A percentile compares a stretch with the other conserved stretches of the same genome.
phyloP scores from a whole-genome alignment of 768 basidiomycete genomes.

The Candolleomyces aberdarensis region DNA sequence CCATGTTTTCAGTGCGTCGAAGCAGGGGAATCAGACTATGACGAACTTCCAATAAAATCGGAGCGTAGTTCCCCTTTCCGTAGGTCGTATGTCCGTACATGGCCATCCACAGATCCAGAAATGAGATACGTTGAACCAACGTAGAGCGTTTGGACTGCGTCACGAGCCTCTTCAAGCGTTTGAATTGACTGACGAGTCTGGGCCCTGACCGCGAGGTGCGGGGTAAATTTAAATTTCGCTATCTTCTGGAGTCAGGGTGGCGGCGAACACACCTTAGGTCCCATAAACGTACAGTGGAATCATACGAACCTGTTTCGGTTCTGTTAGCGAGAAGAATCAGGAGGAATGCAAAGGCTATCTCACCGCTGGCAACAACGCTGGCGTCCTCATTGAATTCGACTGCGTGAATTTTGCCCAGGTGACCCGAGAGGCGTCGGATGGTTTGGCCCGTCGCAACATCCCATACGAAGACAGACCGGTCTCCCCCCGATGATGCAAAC shows the following conservation, averaged over 20 bases:
- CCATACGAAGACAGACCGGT: slow-evolving; percentile 92
- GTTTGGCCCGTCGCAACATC: slow-evolving; percentile 89
- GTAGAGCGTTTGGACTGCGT: slow-evolving; percentile 79
- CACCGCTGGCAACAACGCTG: slow-evolving; percentile 85
- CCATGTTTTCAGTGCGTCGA: slow-evolving; percentile 8
- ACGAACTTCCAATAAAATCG: slow-evolving; percentile 78
- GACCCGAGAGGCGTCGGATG: slow-evolving; percentile 79
- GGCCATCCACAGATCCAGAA: slow-evolving; percentile 88
- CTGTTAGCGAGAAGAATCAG: slow-evolving; percentile 2
- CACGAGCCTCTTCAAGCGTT: slow-evolving; percentile 81
- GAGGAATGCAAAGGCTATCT: slow-evolving; percentile 14
- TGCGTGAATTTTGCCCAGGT: slow-evolving; percentile 85
- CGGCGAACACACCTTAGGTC: slow-evolving; percentile 67
- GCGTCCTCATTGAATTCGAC: slow-evolving; percentile 91
- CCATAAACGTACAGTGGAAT: slow-evolving; percentile 89
- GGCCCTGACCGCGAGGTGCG: slow-evolving; percentile 40
- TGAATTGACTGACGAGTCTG: slow-evolving; percentile 87
- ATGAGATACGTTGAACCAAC: slow-evolving; percentile 65
- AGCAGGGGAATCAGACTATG: background rate
- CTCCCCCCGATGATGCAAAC: slow-evolving; percentile 92
- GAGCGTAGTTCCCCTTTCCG: slow-evolving; percentile 87
- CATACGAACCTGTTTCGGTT: slow-evolving; percentile 72
- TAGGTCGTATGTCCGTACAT: slow-evolving; percentile 91
- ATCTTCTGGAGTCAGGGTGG: background rate
- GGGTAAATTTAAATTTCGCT: background rate